phyloP scores from a whole-genome alignment of 106 monocot genomes.

The Dendrobium huoshanense region DNA sequence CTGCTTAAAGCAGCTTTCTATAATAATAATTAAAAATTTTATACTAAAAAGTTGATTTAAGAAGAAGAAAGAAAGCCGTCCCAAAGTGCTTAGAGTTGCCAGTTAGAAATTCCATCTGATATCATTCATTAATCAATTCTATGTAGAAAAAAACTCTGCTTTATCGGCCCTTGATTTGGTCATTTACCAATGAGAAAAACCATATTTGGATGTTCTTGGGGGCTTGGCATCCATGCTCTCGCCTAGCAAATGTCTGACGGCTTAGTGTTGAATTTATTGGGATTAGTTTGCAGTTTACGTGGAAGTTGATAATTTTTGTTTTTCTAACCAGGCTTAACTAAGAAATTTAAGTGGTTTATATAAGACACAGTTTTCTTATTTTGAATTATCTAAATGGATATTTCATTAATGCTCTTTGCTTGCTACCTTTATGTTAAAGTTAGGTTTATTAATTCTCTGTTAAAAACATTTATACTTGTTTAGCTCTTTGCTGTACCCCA shows the following conservation, averaged over 20 bases:
- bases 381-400: neutral
- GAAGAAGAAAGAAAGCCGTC: no score
- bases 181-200: neutral
- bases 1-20: no score
- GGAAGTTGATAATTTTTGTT: no score
- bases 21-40: no score
- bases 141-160: neutral
- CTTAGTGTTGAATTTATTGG: no score
- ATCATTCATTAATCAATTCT: neutral
- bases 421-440: neutral
- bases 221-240: neutral
- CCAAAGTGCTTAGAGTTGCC: neutral
- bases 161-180: neutral
- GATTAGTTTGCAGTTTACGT: no score
- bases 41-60: no score
- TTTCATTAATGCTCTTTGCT: neutral
- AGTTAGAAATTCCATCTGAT: neutral
- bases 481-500: neutral
- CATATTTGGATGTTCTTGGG: neutral
- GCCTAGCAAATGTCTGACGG: no score
- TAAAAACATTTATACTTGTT: neutral
- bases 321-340: no score
- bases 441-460: neutral
- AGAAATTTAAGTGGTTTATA: no score
- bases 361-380: neutral